phyloP scores from a whole-genome alignment of 2,329 filamentous ascomycete genomes.

The Fusarium nanum region DNA sequence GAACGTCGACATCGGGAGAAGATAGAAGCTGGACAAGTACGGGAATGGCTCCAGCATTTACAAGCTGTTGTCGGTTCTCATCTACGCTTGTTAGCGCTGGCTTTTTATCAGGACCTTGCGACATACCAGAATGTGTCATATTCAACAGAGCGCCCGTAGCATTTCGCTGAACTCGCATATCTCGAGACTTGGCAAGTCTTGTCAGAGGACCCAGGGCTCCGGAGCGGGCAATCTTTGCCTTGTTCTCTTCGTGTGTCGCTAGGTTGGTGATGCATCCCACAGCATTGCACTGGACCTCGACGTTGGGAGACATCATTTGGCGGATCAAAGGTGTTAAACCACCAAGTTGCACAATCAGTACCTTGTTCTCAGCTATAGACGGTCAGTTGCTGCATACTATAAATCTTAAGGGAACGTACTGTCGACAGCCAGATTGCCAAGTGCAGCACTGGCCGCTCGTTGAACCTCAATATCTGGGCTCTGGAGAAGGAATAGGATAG shows the following conservation, averaged over 20 bases:
- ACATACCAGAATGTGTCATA: conserved; percentile 96
- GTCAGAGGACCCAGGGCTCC: conserved; percentile 93
- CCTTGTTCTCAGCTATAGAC: conserved; percentile 89
- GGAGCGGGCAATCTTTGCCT: conserved; percentile 96
- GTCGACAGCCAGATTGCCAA: conserved; percentile 97
- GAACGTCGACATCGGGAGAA: conserved; percentile 94
- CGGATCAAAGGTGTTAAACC: conserved; percentile 92
- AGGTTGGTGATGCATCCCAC: conserved; percentile 99
- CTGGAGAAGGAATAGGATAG: conserved; percentile 93
- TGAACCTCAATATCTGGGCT: conserved; percentile 98
- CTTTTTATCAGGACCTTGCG: neutral
- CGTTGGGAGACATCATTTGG: conserved; percentile 98
- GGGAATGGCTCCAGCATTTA: conserved; percentile 97
- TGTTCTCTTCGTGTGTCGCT: conserved; percentile 98
- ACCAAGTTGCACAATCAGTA: conserved; percentile 91
- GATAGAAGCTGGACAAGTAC: conserved; percentile 95
- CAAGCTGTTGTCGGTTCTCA: conserved; percentile 96
- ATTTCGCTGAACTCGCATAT: conserved; percentile 98
- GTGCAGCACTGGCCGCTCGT: conserved; percentile 91
- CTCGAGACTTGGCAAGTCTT: conserved; percentile 92
- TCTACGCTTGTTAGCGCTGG: conserved; percentile 64
- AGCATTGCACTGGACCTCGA: conserved; percentile 98
- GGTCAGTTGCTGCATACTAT: conserved; percentile 54
- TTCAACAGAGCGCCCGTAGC: conserved; percentile 96
- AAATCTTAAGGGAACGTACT: conserved; percentile 67